Evolutionary conservation across 2,329 filamentous ascomycete genomes (phyloP), one percentile per base, ranked within the genome.

Genomic region (Ciborinia camelliae): DNA sequence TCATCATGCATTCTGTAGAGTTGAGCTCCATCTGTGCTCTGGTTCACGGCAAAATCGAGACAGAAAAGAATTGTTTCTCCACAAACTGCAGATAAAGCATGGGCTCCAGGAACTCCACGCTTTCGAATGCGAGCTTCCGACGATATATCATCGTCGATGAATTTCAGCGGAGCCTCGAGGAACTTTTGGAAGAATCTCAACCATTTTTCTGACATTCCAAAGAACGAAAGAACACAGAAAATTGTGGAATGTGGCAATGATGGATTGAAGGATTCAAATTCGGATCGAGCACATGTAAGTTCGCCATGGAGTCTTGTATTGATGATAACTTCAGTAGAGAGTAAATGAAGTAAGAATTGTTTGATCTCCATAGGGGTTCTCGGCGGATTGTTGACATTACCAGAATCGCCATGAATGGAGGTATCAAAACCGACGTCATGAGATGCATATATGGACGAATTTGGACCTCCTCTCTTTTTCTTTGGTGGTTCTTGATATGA

Each of bases 1-100:
- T 89, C 86, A 68, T 89, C 87, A 60, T 88, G 82, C 63, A 89
- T 79, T 14, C 87, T 82, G 73, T 86, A 87, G 6, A 90, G 75
- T 28, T 80, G 78, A 1, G 78, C 76, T 0, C 85, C 86, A 7
- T 75, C 70, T 0, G 86, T 85, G 1, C 77, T 75, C 65, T 85
- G 81, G 66, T 89, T 90, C 51, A 90, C 81, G 0, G 86, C 80
- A 70, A 85, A 86, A 71, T 90, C 88, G 69, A 90, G 81, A 66
- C 84, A 86, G 70, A 90, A 90, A 0, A 90, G 75, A 0, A 87
- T 76, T 0, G 79, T 75, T 71, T 90, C 88, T 0, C 85, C 83
- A 62, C 89, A 82, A 10, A 84, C 76, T 41, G 86, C 81, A 28
- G 84, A 86, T 1, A 90, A 77, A 0, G 81, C 77, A 70, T 89